Conservation (phyloP, 805 yeast species). For the Naumovozyma castellii region DNA sequence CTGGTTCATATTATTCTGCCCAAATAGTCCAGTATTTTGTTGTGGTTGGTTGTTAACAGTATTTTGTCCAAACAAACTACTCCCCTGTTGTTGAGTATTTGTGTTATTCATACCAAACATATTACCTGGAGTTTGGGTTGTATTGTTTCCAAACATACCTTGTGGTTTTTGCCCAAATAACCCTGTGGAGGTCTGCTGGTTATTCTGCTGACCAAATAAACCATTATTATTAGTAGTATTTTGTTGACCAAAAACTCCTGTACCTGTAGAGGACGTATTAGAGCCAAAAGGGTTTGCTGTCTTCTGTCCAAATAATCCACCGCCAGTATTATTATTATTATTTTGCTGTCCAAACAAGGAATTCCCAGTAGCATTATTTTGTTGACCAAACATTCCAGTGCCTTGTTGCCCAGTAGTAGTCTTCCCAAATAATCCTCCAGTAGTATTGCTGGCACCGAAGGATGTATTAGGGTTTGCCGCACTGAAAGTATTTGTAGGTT, state of each 20-base stretch:
- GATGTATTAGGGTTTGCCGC: conserved; percentile 17
- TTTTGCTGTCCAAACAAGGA: conserved; percentile 25
- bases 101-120: conserved; percentile 25
- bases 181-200: conserved; percentile 22
- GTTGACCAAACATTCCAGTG: conserved; percentile 23
- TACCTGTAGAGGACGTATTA: conserved; percentile 11
- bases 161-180: conserved; percentile 29
- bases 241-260: conserved; percentile 5
- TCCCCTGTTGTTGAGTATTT: conserved; percentile 1
- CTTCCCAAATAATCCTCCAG: conserved; percentile 27
- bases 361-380: conserved; percentile 3
- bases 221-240: conserved; percentile 11
- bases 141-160: not conserved
- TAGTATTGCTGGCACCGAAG: conserved; percentile 25
- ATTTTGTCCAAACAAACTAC: not conserved
- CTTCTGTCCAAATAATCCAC: conserved; percentile 24
- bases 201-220: conserved; percentile 14
- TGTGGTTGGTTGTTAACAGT: conserved; percentile 4
- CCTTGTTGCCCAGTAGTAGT: conserved; percentile 12
- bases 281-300: conserved; percentile 2
- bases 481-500: conserved; percentile 7
- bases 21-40: conserved; percentile 3
- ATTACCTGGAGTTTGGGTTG: conserved; percentile 12
- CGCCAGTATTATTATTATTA: conserved; percentile 6
- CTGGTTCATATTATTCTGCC: conserved; percentile 1